Percentiles rank a stretch among this genome's conserved stretches.
phyloP scores from a whole-genome alignment of 1,139 yeast species.

The Geotrichum phurueaensis region DNA sequence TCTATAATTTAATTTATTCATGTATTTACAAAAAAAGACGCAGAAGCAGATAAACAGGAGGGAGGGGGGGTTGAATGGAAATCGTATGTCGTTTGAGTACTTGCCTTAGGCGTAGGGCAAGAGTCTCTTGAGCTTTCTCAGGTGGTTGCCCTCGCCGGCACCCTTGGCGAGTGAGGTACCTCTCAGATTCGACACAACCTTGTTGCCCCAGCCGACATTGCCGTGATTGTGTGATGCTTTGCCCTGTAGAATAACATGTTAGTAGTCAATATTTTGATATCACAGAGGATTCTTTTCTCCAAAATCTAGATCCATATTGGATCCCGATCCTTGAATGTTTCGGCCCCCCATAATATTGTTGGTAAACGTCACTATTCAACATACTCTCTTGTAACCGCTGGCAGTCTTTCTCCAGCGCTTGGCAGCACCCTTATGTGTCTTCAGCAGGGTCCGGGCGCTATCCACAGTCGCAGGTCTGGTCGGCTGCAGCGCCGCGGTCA shows the following conservation, averaged over 20 bases:
- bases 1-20: neutral
- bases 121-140: conserved; percentile 48
- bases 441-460: conserved; percentile 42
- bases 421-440: conserved; percentile 72
- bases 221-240: conserved; percentile 91
- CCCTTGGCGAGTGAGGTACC: conserved; percentile 55
- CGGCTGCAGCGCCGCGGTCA: neutral
- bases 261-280: neutral
- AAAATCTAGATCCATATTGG: neutral
- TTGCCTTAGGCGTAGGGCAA: conserved; percentile 32
- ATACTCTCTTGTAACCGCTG: conserved; percentile 42
- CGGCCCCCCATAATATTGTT: neutral
- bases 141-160: conserved; percentile 44
- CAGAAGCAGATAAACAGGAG: neutral
- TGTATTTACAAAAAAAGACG: neutral
- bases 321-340: neutral
- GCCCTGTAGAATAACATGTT: conserved; percentile 35
- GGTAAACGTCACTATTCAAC: conserved; percentile 17
- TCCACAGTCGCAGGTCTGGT: conserved; percentile 9
- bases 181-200: conserved; percentile 56
- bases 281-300: no score
- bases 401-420: conserved; percentile 77
- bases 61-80: neutral
- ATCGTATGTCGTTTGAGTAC: neutral
- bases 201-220: conserved; percentile 75